Evolutionary conservation across 805 yeast genomes (phyloP).

Genomic region (Candida bentonensis): DNA sequence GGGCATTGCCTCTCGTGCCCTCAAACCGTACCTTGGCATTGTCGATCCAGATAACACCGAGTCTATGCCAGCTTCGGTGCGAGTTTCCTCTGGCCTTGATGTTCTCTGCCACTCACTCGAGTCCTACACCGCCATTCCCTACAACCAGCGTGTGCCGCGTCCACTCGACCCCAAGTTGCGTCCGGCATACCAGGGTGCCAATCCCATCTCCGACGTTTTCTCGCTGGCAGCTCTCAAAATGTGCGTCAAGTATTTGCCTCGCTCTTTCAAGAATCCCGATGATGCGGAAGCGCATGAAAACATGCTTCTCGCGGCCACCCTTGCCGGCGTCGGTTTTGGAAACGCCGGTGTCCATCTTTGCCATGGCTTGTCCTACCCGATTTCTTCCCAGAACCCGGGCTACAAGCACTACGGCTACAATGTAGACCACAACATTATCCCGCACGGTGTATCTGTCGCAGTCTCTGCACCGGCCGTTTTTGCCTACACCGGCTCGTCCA

Average conservation of each 20-base stretch:
- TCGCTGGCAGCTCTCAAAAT: conserved; percentile 28
- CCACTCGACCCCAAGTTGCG: conserved; percentile 24
- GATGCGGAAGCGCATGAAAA: conserved; percentile 29
- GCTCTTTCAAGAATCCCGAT: conserved; percentile 26
- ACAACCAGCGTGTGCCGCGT: conserved; percentile 24
- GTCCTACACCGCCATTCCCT: conserved; percentile 33
- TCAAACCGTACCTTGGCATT: conserved; percentile 29
- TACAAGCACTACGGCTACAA: conserved; percentile 25
- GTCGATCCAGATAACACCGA: conserved; percentile 29
- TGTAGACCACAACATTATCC: conserved; percentile 28
- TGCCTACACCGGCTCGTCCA: conserved; percentile 25
- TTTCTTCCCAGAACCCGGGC: conserved; percentile 24
- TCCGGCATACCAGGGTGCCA: conserved; percentile 31
- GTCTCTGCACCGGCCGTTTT: conserved; percentile 32
- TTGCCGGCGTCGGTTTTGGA: conserved; percentile 33
- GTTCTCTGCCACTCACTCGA: conserved; percentile 32
- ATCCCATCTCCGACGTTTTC: conserved; percentile 31
- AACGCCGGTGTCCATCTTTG: conserved; percentile 32
- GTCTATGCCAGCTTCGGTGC: conserved; percentile 28
- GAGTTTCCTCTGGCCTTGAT: conserved; percentile 30
- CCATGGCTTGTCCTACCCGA: conserved; percentile 28
- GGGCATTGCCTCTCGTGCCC: conserved; percentile 29
- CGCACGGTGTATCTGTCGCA: conserved; percentile 33
- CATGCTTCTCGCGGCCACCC: conserved; percentile 30
- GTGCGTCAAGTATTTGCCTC: conserved; percentile 27